Conservation (phyloP, 2,329 filamentous ascomycete genomes). For the Aspergillus tubingensis region DNA sequence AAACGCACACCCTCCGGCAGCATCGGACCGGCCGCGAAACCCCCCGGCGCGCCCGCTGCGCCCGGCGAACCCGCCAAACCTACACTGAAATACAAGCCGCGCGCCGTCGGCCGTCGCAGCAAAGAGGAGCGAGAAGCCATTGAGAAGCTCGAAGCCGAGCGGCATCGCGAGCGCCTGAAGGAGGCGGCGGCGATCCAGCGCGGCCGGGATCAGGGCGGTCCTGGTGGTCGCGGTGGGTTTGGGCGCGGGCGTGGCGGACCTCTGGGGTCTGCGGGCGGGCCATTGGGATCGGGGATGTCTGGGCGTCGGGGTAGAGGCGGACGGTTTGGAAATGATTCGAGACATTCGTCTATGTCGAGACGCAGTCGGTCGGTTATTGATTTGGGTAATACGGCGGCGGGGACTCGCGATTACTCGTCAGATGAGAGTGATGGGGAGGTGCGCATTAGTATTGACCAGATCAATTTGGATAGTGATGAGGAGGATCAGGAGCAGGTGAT, state of each 20-base stretch:
- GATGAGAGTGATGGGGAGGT: conserved; percentile 51
- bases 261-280: conserved; percentile 29
- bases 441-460: conserved; percentile 59
- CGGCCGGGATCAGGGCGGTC: conserved; percentile 30
- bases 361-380: conserved; percentile 33
- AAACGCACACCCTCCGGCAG: conserved; percentile 41
- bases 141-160: conserved; percentile 45
- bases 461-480: conserved; percentile 58
- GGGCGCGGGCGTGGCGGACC: conserved; percentile 34
- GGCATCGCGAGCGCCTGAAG: conserved; percentile 40
- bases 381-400: conserved; percentile 20
- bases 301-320: conserved; percentile 27
- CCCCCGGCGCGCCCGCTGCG: conserved; percentile 21
- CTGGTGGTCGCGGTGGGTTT: conserved; percentile 34
- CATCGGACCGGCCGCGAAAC: conserved; percentile 23
- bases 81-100: conserved; percentile 47
- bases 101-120: conserved; percentile 43
- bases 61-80: conserved; percentile 38
- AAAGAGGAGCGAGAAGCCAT: conserved; percentile 50
- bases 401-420: conserved; percentile 34
- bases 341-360: conserved; percentile 32
- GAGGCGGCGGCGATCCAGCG: conserved; percentile 45
- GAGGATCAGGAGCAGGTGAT: conserved; percentile 38
- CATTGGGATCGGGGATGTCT: conserved; percentile 30
- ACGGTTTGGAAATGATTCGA: conserved; percentile 26